Conservation (phyloP, 768 basidiomycete species). For the Russula lepida region DNA sequence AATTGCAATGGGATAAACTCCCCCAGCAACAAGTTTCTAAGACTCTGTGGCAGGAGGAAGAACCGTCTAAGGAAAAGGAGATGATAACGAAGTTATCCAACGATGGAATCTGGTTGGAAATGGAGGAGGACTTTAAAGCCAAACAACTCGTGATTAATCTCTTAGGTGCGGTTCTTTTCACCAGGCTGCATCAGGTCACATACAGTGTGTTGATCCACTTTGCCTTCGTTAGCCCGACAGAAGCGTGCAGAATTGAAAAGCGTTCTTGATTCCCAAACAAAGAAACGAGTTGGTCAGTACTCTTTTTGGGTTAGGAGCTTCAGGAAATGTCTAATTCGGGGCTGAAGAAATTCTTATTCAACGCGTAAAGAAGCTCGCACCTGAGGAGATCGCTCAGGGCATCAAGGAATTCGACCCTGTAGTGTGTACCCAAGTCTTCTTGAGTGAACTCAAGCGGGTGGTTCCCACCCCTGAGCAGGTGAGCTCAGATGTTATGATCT, state of each 20-base stretch:
- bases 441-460: conserved; percentile 80
- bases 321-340: neutral
- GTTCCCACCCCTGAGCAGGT: conserved; percentile 90
- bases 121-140: conserved; percentile 97
- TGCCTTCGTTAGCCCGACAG: conserved; percentile 49
- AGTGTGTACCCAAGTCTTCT: conserved; percentile 80
- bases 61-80: conserved; percentile 59
- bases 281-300: conserved; percentile 83
- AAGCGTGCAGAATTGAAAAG: conserved; percentile 86
- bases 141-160: conserved; percentile 89
- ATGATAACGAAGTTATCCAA: conserved; percentile 74
- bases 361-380: conserved; percentile 71
- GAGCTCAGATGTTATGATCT: conserved; percentile 9
- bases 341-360: conserved; percentile 83
- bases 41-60: conserved; percentile 79
- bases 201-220: neutral
- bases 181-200: neutral
- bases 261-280: conserved; percentile 83
- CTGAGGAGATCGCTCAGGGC: conserved; percentile 76
- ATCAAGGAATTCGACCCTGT: conserved; percentile 84
- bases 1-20: conserved; percentile 98
- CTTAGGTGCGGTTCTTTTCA: conserved; percentile 47
- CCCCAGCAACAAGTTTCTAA: conserved; percentile 76
- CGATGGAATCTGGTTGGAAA: conserved; percentile 89
- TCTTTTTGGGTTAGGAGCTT: neutral